Conservation (phyloP, 2,329 filamentous ascomycete species). For the Ophiostoma quercus region DNA sequence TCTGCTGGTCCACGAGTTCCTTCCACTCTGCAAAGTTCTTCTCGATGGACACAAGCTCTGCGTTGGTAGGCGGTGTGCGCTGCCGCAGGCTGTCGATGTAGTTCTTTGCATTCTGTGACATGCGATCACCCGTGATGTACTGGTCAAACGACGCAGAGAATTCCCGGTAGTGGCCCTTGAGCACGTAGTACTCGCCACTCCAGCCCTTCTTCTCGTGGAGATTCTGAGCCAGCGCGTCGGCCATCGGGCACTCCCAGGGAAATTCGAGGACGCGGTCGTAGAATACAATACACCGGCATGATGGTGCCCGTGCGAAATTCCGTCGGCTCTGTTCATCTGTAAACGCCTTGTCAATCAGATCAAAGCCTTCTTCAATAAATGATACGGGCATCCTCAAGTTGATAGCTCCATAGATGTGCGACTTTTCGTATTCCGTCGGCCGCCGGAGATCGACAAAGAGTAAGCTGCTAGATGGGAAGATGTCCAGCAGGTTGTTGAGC, state of each 20-base stretch:
- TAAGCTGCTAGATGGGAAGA: constrained; percentile 43
- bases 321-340: constrained; percentile 45
- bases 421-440: constrained; percentile 43
- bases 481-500: constrained; percentile 47
- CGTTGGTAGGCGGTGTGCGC: constrained; percentile 33
- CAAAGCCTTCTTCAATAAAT: constrained; percentile 45
- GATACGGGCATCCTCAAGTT: constrained; percentile 48
- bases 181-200: constrained; percentile 48
- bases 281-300: constrained; percentile 47
- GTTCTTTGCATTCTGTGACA: constrained; percentile 39
- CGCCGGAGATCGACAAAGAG: constrained; percentile 49
- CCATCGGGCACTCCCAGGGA: constrained; percentile 47
- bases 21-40: constrained; percentile 45
- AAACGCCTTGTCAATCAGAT: constrained; percentile 48
- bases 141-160: constrained; percentile 50
- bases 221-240: constrained; percentile 42
- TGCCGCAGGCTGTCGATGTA: constrained; percentile 40
- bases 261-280: constrained; percentile 49
- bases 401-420: constrained; percentile 49
- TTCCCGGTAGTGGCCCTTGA: constrained; percentile 53
- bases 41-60: constrained; percentile 33
- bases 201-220: constrained; percentile 43
- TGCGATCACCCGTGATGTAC: constrained; percentile 44
- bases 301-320: constrained; percentile 44
- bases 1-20: constrained; percentile 41